Evolutionary conservation across 1,284 basidiomycete species (phyloP), one percentile per base, ranked within the genome.

Genomic region (Ganoderma lucidum): DNA sequence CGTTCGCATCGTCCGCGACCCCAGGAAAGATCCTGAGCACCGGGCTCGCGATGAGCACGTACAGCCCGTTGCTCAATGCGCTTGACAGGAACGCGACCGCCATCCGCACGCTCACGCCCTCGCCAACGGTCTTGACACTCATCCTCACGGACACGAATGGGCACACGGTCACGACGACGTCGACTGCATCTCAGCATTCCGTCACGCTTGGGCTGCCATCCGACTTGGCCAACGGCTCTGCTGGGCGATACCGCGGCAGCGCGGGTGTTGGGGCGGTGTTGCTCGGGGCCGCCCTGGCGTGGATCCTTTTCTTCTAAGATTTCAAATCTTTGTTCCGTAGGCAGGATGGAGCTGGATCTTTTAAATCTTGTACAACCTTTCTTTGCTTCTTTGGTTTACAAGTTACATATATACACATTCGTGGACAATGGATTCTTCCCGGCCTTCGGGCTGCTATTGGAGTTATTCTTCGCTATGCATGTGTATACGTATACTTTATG

Each of bases 31-130:
- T 91, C 56, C 86, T 88, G 2, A 71, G 80, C 3, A 84, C 87
- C 28, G 91, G 86, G 41, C 87, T 93, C 35, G 93, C 88, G 14
- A 89, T 88, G 1, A 89, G 87, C 78, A 93, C 91, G 3, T 94
- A 94, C 76, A 82, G 78, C 32, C 82, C 93, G 0, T 81, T 92
- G 71, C 86, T 81, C 78, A 83, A 75, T 75, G 66, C 73, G 55
- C 65, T 60, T 37, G 68, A 70, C 58, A 62, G 68, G 39, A 81
- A 81, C 71, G 75, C 75, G 41, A 77, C 77, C 3, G 78, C 78
- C 30, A 76, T 84, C 3, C 81, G 80, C 39, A 77, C 75, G n/a
- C 73, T 81, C 60, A 69, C 77, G 56, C 80, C 80, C 3, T 72
- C 78, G 10, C 80, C 80, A 28, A 81, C 81, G 2, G 68, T 80